These are phyloP conservation scores for Lichtheimia ramosa DNA, from an alignment of 371 early-diverging fungal species.

Conservation along the genomic window DNA sequence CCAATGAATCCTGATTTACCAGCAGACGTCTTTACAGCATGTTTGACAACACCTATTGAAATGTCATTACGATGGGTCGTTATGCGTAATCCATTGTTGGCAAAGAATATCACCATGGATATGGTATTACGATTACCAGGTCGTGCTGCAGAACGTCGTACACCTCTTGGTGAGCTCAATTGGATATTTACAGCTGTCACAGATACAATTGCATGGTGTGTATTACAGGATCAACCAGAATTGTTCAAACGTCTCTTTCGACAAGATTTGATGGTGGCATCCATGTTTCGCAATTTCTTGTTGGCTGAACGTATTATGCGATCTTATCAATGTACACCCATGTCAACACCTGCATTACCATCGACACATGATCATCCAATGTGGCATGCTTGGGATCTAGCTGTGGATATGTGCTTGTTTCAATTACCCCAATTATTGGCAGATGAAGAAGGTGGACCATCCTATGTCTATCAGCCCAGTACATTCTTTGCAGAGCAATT, in stretches of 20 bases:
- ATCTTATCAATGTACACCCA: slow-evolving; percentile 87
- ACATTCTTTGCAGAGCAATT: slow-evolving; percentile 95
- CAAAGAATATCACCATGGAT: slow-evolving; percentile 75
- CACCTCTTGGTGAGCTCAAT: slow-evolving; percentile 94
- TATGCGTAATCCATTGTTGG: slow-evolving; percentile 77
- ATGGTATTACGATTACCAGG: slow-evolving; percentile 92
- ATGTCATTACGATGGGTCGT: slow-evolving; percentile 94
- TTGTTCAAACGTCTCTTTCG: slow-evolving; percentile 90
- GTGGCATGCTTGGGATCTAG: slow-evolving; percentile 96
- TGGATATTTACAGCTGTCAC: slow-evolving; percentile 99
- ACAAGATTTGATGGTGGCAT: slow-evolving; percentile 95
- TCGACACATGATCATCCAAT: slow-evolving; percentile 92
- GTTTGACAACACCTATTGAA: slow-evolving; percentile 95
- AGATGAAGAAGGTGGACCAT: slow-evolving; percentile 56
- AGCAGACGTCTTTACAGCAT: slow-evolving; percentile 94
- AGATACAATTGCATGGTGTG: slow-evolving; percentile 99
- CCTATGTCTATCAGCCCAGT: slow-evolving; percentile 73
- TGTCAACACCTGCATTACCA: slow-evolving; percentile 85
- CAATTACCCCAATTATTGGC: slow-evolving; percentile 81
- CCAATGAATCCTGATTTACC: slow-evolving; percentile 95
- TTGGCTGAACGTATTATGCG: slow-evolving; percentile 95
- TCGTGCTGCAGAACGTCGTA: slow-evolving; percentile 84
- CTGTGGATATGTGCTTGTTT: slow-evolving; percentile 90
- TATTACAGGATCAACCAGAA: slow-evolving; percentile 77
- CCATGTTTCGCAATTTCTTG: slow-evolving; percentile 93